Percentiles rank a stretch among this genome's conserved stretches.
phyloP scores from a whole-genome alignment of 2,329 filamentous ascomycete species.

The Aspergillus sp. region DNA sequence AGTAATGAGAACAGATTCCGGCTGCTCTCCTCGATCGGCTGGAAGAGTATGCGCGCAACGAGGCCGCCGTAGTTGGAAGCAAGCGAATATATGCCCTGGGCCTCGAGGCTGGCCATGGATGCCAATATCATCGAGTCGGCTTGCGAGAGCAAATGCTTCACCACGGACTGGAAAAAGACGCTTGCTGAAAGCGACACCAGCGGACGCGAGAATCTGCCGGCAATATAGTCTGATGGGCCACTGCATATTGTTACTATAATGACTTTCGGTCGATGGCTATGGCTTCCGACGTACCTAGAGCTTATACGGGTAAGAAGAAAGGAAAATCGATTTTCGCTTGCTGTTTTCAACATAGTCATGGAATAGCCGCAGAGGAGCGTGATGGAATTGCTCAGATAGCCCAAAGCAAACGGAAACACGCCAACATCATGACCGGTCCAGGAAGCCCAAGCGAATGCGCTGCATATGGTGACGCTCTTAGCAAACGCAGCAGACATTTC shows the following conservation, averaged over 20 bases:
- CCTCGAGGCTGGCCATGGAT: slow-evolving; percentile 61
- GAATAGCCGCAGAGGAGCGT: slow-evolving; percentile 62
- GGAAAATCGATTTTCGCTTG: slow-evolving; percentile 55
- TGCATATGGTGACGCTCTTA: slow-evolving; percentile 68
- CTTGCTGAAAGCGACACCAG: slow-evolving; percentile 67
- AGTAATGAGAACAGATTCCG: slow-evolving; percentile 82
- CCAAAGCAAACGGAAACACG: slow-evolving; percentile 78
- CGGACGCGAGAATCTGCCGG: slow-evolving; percentile 57
- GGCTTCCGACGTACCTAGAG: slow-evolving; percentile 28
- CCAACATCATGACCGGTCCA: slow-evolving; percentile 49
- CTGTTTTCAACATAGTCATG: slow-evolving; percentile 49
- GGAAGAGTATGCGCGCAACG: slow-evolving; percentile 78
- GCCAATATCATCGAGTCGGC: slow-evolving; percentile 86
- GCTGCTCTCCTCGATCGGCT: slow-evolving; percentile 89
- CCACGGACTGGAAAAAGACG: slow-evolving; percentile 74
- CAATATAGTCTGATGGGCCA: slow-evolving; percentile 38
- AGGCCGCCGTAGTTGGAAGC: slow-evolving; percentile 92
- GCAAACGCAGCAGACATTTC: slow-evolving; percentile 74
- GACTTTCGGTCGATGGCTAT: not conserved
- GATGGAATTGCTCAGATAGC: slow-evolving; percentile 68
- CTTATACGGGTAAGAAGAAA: slow-evolving; percentile 45
- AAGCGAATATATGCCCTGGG: slow-evolving; percentile 85
- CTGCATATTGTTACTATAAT: slow-evolving; percentile 11
- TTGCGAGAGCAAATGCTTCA: slow-evolving; percentile 91
- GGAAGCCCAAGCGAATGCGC: slow-evolving; percentile 56